Base-by-base conservation (phyloP, 1,284 basidiomycete genomes). In the Microbotryum saponariae region DNA sequence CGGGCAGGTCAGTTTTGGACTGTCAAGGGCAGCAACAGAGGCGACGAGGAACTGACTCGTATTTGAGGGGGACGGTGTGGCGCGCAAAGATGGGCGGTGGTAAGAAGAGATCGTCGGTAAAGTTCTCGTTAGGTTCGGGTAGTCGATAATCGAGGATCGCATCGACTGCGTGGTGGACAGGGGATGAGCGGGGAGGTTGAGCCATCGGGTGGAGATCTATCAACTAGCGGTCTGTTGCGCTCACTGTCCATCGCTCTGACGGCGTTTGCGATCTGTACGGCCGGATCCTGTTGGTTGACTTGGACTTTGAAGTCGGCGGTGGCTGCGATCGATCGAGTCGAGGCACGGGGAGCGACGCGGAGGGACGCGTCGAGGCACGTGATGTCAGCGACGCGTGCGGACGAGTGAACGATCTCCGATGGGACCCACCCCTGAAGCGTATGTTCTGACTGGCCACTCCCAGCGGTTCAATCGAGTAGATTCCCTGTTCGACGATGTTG, bases 261-360 rank as follows among this genome's bases (percentile, higher is more conserved):
- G 0, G 88, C 83, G 14, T 79, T 70, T 3, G 87, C 83, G 57
- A 96, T 76, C 62, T 83, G 77, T 2, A 84, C 76, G 4, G 90
- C 77, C 4, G 85, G 83, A 71, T 92, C 88, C 25, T 82, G 76
- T 71, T 80, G 78, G 60, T 51, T 47, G 33, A 58, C 18, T 20
- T 86, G 82, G 75, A 84, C 94, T 75, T 94, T 91, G 73, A 85
- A 94, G 74, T 96, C 91, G 49, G 85, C 89, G 88, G 94, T 90
- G 63, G 85, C 91, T 96, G 58, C 8, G 31, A 8, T 18, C 1
- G 14, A 20, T 9, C 31, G 7, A 31, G 31, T 31, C 12, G n/a
- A 50, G 12, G 47, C 14, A 33, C 31, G 56, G 25, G 27, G 9
- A n/a, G n/a, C 27, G 31, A 12, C 21, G 31, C 42, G 51, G 23